These are phyloP conservation scores for Trichoderma orchidacearum DNA, from an alignment of 495 filamentous ascomycete genomes.

Conservation along the genomic window DNA sequence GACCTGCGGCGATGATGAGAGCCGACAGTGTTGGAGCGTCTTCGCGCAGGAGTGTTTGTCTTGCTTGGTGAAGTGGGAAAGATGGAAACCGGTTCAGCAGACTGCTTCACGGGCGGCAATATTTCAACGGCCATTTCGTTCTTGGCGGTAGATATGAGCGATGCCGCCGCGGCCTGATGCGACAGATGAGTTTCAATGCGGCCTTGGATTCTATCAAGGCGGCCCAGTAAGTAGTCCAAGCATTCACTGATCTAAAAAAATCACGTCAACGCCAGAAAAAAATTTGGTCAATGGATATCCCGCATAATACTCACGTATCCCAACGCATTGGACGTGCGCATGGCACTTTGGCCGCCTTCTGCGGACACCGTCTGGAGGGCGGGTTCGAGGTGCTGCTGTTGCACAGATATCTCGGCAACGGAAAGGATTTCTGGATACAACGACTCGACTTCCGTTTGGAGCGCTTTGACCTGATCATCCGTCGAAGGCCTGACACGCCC, in stretches of 20 bases:
- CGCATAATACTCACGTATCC: conserved; percentile 20
- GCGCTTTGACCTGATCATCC: conserved; percentile 18
- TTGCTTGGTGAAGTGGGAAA: conserved; percentile 9
- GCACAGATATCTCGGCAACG: conserved; percentile 46
- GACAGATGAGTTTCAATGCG: conserved; percentile 15
- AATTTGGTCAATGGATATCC: not conserved
- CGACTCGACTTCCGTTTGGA: conserved; percentile 47
- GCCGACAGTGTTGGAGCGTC: conserved; percentile 7
- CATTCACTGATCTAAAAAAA: conserved; percentile 18
- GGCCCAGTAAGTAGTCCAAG: conserved; percentile 22
- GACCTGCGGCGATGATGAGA: conserved; percentile 13
- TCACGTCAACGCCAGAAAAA: not conserved
- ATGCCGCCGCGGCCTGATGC: conserved; percentile 14
- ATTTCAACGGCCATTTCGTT: not conserved
- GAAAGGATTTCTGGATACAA: conserved; percentile 49
- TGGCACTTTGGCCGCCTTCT: conserved; percentile 19
- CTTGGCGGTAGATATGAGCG: conserved; percentile 13
- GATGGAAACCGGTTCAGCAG: conserved; percentile 5
- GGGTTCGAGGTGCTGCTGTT: conserved; percentile 45
- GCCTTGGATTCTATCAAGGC: conserved; percentile 10
- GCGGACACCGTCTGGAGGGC: conserved; percentile 29
- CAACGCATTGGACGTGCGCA: conserved; percentile 20
- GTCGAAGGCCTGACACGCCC: conserved; percentile 7
- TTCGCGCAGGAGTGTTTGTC: conserved; percentile 6
- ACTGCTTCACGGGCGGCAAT: not conserved